Percentiles rank a stretch among this genome's conserved stretches.
Conservation (phyloP, 164 flowering plant species). For the Buxus sempervirens region DNA sequence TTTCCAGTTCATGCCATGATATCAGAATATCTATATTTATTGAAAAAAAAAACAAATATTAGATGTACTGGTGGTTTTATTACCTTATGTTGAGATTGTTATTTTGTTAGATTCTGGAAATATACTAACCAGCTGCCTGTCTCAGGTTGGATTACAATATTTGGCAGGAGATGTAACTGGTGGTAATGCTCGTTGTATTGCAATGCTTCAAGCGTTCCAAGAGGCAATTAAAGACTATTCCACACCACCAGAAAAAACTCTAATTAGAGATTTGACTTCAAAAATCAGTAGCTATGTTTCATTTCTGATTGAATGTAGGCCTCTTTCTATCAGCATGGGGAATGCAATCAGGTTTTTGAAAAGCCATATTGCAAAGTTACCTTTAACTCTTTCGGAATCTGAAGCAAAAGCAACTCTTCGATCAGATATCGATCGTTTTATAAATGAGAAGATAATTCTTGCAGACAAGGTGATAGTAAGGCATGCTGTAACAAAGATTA, state of each 20-base stretch:
- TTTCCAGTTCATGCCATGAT: background rate
- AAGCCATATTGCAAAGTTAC: conserved; percentile 45
- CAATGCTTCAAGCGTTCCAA: conserved; percentile 68
- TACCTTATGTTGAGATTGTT: background rate
- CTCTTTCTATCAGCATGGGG: conserved; percentile 75
- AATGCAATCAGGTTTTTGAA: conserved; percentile 63
- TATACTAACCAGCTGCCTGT: background rate
- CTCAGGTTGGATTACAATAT: conserved; percentile 58
- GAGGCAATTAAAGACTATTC: conserved; percentile 53
- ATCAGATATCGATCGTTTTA: conserved; percentile 52
- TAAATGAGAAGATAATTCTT: conserved; percentile 59
- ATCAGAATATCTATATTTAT: background rate
- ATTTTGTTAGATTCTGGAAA: background rate
- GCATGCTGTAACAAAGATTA: conserved; percentile 65
- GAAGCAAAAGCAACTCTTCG: conserved; percentile 54
- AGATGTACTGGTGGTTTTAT: background rate
- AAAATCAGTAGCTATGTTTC: conserved; percentile 57
- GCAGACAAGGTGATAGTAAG: conserved; percentile 62
- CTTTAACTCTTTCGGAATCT: conserved; percentile 44
- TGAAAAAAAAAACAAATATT: background rate
- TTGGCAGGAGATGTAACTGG: conserved; percentile 55
- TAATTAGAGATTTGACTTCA: conserved; percentile 55
- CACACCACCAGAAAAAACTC: conserved; percentile 54
- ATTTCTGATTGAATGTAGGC: conserved; percentile 58
- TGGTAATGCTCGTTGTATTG: conserved; percentile 66